phyloP scores from a whole-genome alignment of 2,329 filamentous ascomycete species.

The Alternaria infectoria region DNA sequence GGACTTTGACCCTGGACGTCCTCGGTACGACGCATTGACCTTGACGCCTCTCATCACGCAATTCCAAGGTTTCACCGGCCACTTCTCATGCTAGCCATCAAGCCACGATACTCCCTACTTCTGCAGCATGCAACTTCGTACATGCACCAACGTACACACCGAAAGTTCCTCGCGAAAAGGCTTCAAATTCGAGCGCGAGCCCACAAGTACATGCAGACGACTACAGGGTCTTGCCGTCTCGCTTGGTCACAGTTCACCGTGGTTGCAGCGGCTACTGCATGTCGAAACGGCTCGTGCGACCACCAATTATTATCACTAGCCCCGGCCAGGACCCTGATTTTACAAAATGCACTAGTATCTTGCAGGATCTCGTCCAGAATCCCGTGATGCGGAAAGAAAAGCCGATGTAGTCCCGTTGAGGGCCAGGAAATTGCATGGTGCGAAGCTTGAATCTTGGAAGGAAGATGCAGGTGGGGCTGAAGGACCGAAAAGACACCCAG shows the following conservation, averaged over 20 bases:
- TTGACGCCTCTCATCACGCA: neutral
- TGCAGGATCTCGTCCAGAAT: conserved; percentile 3
- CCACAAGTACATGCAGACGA: neutral
- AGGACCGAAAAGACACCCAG: neutral
- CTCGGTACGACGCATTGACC: neutral
- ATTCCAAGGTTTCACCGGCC: neutral
- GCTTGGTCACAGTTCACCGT: conserved; percentile 4
- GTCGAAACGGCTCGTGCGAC: neutral
- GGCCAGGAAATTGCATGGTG: neutral
- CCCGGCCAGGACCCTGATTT: conserved; percentile 1
- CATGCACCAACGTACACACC: no score
- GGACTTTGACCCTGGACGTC: neutral
- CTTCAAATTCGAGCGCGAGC: no score
- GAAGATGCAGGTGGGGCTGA: neutral
- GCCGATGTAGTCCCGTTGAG: conserved; percentile 1
- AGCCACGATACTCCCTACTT: neutral
- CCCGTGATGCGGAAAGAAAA: neutral
- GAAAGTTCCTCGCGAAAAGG: no score
- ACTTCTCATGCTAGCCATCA: neutral
- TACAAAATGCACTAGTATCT: conserved; percentile 10
- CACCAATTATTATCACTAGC: neutral
- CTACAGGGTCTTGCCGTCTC: neutral
- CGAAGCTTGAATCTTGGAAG: neutral
- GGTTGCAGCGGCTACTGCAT: neutral
- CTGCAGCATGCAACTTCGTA: neutral